Conservation (phyloP, 345 rosid genomes). For the Kandelia obovata region DNA sequence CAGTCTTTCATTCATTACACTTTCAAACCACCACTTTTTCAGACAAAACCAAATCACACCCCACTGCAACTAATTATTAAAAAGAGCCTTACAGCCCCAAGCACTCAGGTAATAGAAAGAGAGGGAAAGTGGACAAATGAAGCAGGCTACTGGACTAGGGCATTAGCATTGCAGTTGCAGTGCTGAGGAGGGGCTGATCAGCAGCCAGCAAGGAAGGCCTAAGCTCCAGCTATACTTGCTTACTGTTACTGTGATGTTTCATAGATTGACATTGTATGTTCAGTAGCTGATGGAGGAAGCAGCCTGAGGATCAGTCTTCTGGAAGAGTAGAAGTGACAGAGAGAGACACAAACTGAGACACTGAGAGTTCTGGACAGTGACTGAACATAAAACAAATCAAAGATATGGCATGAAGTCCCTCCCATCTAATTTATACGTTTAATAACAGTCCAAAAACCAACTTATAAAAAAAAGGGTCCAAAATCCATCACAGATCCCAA, state of each 20-base stretch:
- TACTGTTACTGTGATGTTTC: conserved; percentile 26
- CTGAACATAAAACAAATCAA: conserved; percentile 48
- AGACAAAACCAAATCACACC: conserved; percentile 54
- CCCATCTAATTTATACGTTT: neutral
- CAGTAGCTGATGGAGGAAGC: conserved; percentile 12
- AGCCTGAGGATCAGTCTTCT: conserved; percentile 32
- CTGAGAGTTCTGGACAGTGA: conserved; percentile 38
- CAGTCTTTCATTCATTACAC: conserved; percentile 43
- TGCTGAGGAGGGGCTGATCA: too few species aligned
- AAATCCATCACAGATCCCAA: conserved; percentile 50
- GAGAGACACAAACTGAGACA: conserved; percentile 22
- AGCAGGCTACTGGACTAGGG: neutral
- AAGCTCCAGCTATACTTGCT: conserved; percentile 11
- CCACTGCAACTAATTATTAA: conserved; percentile 48
- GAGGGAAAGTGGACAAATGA: neutral
- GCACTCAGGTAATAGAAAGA: neutral
- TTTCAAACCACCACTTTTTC: conserved; percentile 54
- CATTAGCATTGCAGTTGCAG: conserved; percentile 15
- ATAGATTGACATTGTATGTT: conserved; percentile 26
- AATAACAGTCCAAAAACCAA: conserved; percentile 10
- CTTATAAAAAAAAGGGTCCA: neutral
- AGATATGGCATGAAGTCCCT: conserved; percentile 22
- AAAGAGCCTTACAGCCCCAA: conserved; percentile 18
- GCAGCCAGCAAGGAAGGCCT: neutral
- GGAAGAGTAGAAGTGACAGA: conserved; percentile 15